A percentile compares a stretch with the other conserved stretches of the same genome.
These are phyloP conservation scores for Cordyceps fumosorosea DNA, from an alignment of 2,329 filamentous ascomycete genomes.

Conservation along the genomic window DNA sequence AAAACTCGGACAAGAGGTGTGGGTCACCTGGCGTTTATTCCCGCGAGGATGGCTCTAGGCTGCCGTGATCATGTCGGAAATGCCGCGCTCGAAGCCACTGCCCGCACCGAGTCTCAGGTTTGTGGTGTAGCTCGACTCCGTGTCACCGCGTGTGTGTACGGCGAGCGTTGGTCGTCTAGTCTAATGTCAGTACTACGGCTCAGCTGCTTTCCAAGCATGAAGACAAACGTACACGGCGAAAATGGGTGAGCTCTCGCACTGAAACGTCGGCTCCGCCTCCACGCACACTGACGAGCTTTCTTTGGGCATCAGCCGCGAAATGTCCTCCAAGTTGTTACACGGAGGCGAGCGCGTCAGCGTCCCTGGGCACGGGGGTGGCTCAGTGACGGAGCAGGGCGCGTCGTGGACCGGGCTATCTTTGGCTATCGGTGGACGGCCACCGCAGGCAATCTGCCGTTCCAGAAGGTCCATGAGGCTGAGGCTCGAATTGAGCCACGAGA, in stretches of 20 bases:
- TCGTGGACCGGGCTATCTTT: background rate
- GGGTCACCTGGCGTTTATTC: background rate
- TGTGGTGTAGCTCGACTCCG: conserved; percentile 1
- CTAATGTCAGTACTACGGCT: background rate
- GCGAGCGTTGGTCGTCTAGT: background rate
- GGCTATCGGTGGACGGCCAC: background rate
- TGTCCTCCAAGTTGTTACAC: conserved; percentile 2
- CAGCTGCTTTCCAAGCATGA: background rate
- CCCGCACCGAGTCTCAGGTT: background rate
- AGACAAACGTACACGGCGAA: conserved; percentile 1
- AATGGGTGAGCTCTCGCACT: background rate
- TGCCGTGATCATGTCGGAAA: conserved; percentile 7
- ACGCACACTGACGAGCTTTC: background rate
- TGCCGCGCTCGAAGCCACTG: conserved; percentile 3
- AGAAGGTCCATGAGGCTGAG: conserved; percentile 12
- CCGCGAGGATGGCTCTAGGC: background rate
- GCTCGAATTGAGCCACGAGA: conserved; percentile 6
- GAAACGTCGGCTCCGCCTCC: background rate
- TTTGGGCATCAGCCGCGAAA: background rate
- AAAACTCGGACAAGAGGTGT: conserved; percentile 5
- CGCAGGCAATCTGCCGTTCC: conserved; percentile 11
- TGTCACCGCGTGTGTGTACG: background rate
- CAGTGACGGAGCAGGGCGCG: background rate
- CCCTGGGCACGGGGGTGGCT: background rate
- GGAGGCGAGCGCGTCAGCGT: conserved; percentile 1